Evolutionary conservation across 140 eudicot genomes (phyloP), one percentile per base, ranked within the genome.

Genomic region (Flaveria floridana): DNA sequence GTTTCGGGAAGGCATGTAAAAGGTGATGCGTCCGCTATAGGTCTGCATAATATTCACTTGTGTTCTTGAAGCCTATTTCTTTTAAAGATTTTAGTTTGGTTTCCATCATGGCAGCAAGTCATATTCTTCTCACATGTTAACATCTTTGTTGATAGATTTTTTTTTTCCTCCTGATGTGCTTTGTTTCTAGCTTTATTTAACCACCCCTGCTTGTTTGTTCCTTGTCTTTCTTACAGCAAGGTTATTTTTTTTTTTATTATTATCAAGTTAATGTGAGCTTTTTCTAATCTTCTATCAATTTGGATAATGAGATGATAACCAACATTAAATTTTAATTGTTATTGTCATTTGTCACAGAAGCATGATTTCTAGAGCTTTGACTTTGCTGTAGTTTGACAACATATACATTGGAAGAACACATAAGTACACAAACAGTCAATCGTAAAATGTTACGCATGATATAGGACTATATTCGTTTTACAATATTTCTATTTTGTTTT

Each of bases 381-480:
- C 12, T 55, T 69, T 25, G 39, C 28, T 55, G 61, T 58, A 58
- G 65, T 58, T 21, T 3, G n/a, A 21, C n/a, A 21, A 10, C 65
- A 58, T 58, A 58, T 58, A 21, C 65, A 58, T 3, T 25, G 6
- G 34, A 58, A 58, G 37, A 15, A 25, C 65, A 58, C 30, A 10
- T 21, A 8, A 9, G 34, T 10, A 58, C 30, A 58, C 65, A 57
- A 57, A 21, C 37, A 21, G 30, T 21, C 37, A 57, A 10, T 57
- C 12, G 47, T 57, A 20, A 57, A 20, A 47, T 73, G 25, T 21
- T 61, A 73, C n/a, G 78, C 56, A 73, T 58, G 47, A 46, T 75
- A 62, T 28, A 50, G 34, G 72, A 64, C 68, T 13, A 28, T 48
- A 48, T 28, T 59, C 16, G 9, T 21, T 75, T 75, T 16, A 47